These are phyloP conservation scores for Fusarium keratoplasticum DNA, from an alignment of 2,329 filamentous ascomycete species.

Conservation along the genomic window DNA sequence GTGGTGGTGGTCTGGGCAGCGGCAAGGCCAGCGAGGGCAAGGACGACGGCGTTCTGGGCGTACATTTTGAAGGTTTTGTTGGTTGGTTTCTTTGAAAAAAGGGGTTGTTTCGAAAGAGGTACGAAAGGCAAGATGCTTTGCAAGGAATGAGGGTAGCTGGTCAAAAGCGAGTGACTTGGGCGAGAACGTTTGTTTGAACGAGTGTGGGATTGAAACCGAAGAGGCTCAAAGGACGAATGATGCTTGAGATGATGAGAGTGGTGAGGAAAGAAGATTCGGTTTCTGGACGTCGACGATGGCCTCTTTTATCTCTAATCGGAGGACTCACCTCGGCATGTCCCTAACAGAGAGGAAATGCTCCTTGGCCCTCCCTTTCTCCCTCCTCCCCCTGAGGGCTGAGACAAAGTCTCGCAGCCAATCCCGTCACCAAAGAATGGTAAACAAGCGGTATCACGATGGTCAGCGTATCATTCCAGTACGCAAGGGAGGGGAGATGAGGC, in stretches of 20 bases:
- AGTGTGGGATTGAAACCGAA: slow-evolving; percentile 27
- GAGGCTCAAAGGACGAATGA: slow-evolving; percentile 19
- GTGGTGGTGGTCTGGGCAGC: slow-evolving; percentile 31
- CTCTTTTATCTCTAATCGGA: slow-evolving; percentile 36
- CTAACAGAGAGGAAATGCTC: neutral
- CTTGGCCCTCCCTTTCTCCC: slow-evolving; percentile 1
- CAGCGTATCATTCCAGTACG: slow-evolving; percentile 27
- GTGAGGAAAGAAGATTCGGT: neutral
- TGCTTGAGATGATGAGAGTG: slow-evolving; percentile 11
- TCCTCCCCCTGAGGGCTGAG: slow-evolving; percentile 11
- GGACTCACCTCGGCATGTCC: neutral
- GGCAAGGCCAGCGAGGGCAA: slow-evolving; percentile 39
- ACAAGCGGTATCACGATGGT: slow-evolving; percentile 13
- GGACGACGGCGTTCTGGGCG: slow-evolving; percentile 41
- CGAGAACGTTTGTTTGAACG: slow-evolving; percentile 22
- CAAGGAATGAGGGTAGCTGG: slow-evolving; percentile 15
- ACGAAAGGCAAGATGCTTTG: slow-evolving; percentile 16
- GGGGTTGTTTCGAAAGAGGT: slow-evolving; percentile 16
- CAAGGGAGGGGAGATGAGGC: slow-evolving; percentile 33
- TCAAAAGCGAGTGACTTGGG: neutral
- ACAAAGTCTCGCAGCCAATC: slow-evolving; percentile 18
- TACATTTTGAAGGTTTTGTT: slow-evolving; percentile 40
- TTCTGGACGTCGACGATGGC: slow-evolving; percentile 11
- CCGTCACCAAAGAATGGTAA: slow-evolving; percentile 30
- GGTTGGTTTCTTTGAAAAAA: slow-evolving; percentile 14